Evolutionary conservation across 805 yeast species (phyloP), one percentile per base, ranked within the genome.

Genomic region (Candida coleopterorum): DNA sequence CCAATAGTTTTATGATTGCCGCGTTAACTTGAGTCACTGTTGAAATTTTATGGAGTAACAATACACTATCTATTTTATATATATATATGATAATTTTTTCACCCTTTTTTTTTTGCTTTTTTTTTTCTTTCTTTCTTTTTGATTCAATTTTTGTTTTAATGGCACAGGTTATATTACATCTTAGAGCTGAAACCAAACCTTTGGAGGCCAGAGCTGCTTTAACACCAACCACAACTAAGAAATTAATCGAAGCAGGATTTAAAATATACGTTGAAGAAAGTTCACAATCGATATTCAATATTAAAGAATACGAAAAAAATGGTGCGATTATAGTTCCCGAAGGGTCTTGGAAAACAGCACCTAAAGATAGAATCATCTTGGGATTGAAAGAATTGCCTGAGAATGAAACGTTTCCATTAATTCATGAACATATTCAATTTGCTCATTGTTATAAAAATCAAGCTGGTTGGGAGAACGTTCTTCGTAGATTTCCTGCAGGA

Each of bases 361-460:
- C 99, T 45, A 70, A 72, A 44, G 95, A 90, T 50, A 76, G 97
- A 58, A 78, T 90, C 45, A 85, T 93, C 47, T 71, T 85, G 49
- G 99, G 98, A 0, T 78, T 93, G 67, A 93, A 93, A 66, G 99
- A 93, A 62, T 73, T 93, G 55, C 96, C 96, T 26, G 97, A 89
- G 64, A 79, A 79, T 44, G 84, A 81, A 43, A 71, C 78, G 21
- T 93, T 90, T 77, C 98, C 98, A 15, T 75, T 93, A 44, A 75
- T 84, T 35, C 97, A 93, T 60, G 95, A 89, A 61, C 99, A 93
- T 64, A 86, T 93, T 47, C 97, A 93, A 67, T 93, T 93, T 66
- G 98, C 99, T 29, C 99, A 93, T 64, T 93, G 98, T 69, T 93
- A 93, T 69, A 93, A 93, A 70, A 77, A 90, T 66, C 99, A 93